Evolutionary conservation across 2,329 filamentous ascomycete genomes (phyloP).

Genomic region (Ophiostoma sp.): DNA sequence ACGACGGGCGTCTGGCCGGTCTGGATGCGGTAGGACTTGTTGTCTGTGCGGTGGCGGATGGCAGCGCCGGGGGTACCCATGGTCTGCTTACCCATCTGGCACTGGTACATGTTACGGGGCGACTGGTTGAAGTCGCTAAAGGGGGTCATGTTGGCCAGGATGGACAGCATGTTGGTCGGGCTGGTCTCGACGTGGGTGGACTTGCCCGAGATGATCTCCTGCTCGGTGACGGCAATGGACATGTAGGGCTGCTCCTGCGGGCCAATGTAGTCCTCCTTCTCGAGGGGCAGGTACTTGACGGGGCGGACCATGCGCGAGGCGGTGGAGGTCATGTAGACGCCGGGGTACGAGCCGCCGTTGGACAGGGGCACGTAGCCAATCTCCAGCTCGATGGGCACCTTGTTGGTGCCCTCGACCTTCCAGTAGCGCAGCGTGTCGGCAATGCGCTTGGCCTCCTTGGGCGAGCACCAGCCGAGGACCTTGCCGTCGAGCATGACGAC

Average conservation of each 20-base stretch:
- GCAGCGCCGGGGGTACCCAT: constrained; percentile 95
- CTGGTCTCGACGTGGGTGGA: constrained; percentile 92
- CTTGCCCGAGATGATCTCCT: constrained; percentile 79
- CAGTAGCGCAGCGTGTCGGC: constrained; percentile 85
- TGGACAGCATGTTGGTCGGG: constrained; percentile 94
- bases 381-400: constrained; percentile 77
- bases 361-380: constrained; percentile 88
- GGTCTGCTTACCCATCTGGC: constrained; percentile 98
- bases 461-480: constrained; percentile 84
- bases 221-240: constrained; percentile 88
- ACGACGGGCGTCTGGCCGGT: constrained; percentile 95
- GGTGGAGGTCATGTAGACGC: constrained; percentile 86
- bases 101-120: constrained; percentile 98
- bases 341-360: constrained; percentile 88
- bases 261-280: constrained; percentile 81
- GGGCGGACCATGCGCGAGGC: constrained; percentile 83
- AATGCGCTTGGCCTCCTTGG: constrained; percentile 73
- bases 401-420: constrained; percentile 85
- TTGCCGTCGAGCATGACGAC: constrained; percentile 85
- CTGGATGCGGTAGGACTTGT: constrained; percentile 92
- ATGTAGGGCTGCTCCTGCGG: constrained; percentile 97
- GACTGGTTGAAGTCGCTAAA: constrained; percentile 99
- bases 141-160: constrained; percentile 96
- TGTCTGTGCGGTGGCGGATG: constrained; percentile 82
- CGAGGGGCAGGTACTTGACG: constrained; percentile 83